Evolutionary conservation across 192 early-diverging fungal genomes (phyloP).

Genomic region (Coemansia sp.): DNA sequence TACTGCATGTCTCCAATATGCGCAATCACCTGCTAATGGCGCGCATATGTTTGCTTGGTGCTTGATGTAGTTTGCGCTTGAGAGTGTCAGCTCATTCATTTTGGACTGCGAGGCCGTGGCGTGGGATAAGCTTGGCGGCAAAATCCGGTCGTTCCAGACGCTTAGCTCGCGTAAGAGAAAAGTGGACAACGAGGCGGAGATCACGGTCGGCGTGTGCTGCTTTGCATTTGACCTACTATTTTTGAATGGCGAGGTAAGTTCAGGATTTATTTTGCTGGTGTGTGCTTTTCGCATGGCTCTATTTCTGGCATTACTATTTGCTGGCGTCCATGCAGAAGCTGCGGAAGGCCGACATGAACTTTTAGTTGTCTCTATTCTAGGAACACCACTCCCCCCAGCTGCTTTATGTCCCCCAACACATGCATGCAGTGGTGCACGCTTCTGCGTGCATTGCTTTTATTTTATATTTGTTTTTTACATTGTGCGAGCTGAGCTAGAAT

Average conservation of each 20-base stretch:
- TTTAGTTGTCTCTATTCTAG: neutral
- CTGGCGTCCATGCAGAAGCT: slow-evolving; percentile 1
- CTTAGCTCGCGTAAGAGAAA: slow-evolving; percentile 94
- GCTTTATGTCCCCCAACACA: slow-evolving; percentile 3
- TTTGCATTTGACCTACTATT: slow-evolving; percentile 98
- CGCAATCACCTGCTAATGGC: neutral
- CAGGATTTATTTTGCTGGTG: neutral
- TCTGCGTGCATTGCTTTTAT: slow-evolving; percentile 1
- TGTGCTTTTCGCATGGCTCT: slow-evolving; percentile 1
- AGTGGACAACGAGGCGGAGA: slow-evolving; percentile 90
- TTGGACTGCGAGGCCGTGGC: slow-evolving; percentile 99
- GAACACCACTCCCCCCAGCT: slow-evolving; percentile 3
- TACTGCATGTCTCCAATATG: neutral
- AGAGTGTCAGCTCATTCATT: slow-evolving; percentile 82
- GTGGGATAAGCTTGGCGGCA: slow-evolving; percentile 86
- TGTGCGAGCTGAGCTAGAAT: neutral
- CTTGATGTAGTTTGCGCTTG: slow-evolving; percentile 48
- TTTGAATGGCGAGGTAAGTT: slow-evolving; percentile 79
- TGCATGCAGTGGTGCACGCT: slow-evolving; percentile 7
- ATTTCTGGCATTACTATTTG: neutral
- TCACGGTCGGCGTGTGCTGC: slow-evolving; percentile 93
- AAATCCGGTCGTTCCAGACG: slow-evolving; percentile 96
- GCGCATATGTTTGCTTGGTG: neutral
- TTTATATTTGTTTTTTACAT: neutral
- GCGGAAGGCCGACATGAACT: neutral